Conservation (phyloP, 352 stramenopile genomes). For the Phytopythium delawarense region DNA sequence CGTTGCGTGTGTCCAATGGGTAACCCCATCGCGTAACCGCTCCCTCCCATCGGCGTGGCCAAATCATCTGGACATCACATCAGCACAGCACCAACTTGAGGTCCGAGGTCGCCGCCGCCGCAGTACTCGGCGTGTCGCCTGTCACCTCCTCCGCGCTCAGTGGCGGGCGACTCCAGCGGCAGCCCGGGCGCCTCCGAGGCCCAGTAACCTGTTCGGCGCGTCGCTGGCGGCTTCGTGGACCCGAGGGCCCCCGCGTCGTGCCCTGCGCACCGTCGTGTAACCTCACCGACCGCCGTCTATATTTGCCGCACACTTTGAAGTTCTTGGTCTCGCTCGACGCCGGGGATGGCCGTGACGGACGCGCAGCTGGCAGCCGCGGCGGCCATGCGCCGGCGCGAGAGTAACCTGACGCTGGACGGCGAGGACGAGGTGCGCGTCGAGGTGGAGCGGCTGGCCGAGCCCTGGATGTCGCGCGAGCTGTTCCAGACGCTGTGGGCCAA, state of each 20-base stretch:
- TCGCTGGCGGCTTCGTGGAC: neutral
- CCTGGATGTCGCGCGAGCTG: conserved; percentile 62
- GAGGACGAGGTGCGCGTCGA: conserved; percentile 29
- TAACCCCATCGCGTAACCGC: too few species aligned
- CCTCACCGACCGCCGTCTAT: neutral
- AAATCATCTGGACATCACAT: neutral
- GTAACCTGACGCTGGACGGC: conserved; percentile 64
- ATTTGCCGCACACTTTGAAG: neutral
- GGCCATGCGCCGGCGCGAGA: conserved; percentile 51
- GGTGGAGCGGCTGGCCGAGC: conserved; percentile 32
- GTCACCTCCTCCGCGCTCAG: neutral
- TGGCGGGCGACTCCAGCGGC: neutral
- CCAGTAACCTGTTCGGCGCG: neutral
- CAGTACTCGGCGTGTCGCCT: neutral
- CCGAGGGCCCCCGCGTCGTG: neutral
- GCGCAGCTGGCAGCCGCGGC: neutral
- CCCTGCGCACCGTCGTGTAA: neutral
- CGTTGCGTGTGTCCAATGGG: too few species aligned
- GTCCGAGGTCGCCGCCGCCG: neutral
- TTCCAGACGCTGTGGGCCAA: conserved; percentile 64
- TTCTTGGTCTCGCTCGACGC: too few species aligned
- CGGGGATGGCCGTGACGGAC: neutral
- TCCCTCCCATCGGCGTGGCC: neutral
- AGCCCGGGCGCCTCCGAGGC: neutral
- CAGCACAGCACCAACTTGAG: neutral